These are phyloP conservation scores for Ilyonectria destructans DNA, from an alignment of 2,329 filamentous ascomycete genomes.

Conservation along the genomic window DNA sequence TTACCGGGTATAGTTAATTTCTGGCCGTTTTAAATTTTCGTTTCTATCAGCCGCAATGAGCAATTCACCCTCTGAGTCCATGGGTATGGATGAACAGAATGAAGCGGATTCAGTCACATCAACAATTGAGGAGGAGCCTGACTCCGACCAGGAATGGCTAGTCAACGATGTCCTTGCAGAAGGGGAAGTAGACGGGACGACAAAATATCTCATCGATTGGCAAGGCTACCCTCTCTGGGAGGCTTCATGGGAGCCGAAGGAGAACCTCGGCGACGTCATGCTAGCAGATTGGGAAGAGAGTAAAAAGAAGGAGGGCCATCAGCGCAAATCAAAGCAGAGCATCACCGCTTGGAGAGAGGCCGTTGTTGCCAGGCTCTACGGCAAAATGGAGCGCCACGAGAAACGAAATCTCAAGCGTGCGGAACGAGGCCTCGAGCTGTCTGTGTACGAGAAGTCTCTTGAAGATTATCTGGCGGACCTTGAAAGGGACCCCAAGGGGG, in stretches of 20 bases:
- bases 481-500: constrained; percentile 31
- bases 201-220: constrained; percentile 58
- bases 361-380: constrained; percentile 42
- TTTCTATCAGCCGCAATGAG: constrained; percentile 7
- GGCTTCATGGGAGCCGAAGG: constrained; percentile 67
- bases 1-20: neutral
- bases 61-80: neutral
- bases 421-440: constrained; percentile 54
- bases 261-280: constrained; percentile 60
- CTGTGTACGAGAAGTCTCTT: constrained; percentile 38
- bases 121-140: constrained; percentile 52
- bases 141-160: constrained; percentile 63
- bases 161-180: constrained; percentile 70
- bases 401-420: constrained; percentile 63
- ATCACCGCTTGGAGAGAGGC: constrained; percentile 58
- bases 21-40: neutral
- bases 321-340: constrained; percentile 56
- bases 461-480: constrained; percentile 44
- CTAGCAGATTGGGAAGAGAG: constrained; percentile 61
- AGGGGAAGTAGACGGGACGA: constrained; percentile 47
- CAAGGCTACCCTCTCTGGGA: constrained; percentile 53
- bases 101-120: constrained; percentile 55
- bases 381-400: constrained; percentile 57
- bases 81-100: constrained; percentile 33
- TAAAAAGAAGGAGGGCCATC: constrained; percentile 56